phyloP scores from a whole-genome alignment of 2,329 filamentous ascomycete genomes.

The Colletotrichum sublineola region DNA sequence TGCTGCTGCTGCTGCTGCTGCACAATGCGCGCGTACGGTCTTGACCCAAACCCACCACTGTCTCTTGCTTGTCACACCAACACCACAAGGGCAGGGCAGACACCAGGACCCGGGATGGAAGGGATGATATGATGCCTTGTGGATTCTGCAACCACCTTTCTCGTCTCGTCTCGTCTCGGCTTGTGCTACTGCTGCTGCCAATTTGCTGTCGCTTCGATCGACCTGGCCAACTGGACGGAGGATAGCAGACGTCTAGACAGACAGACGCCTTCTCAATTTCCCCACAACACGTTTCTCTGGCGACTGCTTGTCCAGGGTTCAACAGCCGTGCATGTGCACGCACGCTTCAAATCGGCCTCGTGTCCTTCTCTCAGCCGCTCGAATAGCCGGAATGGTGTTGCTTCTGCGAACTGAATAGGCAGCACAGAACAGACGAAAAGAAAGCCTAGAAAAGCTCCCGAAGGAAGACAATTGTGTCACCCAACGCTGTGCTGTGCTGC shows the following conservation, averaged over 20 bases:
- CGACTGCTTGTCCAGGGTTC: slow-evolving; percentile 1
- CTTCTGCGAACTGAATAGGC: slow-evolving; percentile 1
- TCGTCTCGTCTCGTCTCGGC: slow-evolving; percentile 18
- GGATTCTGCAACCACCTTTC: slow-evolving; percentile 19
- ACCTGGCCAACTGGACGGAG: neutral
- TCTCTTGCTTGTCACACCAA: slow-evolving; percentile 21
- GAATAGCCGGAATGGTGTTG: slow-evolving; percentile 1
- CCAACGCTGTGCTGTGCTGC: neutral
- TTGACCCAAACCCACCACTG: slow-evolving; percentile 14
- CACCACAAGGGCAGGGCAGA: neutral
- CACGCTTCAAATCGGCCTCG: neutral
- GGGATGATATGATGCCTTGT: slow-evolving; percentile 20
- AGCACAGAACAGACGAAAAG: slow-evolving; percentile 1
- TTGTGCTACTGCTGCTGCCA: neutral
- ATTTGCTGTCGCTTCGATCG: neutral
- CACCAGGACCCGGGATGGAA: neutral
- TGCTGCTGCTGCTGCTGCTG: neutral
- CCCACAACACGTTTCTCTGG: neutral
- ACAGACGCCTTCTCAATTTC: neutral
- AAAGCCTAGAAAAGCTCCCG: slow-evolving; percentile 11
- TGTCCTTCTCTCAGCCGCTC: neutral
- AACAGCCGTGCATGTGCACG: neutral
- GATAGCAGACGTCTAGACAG: neutral
- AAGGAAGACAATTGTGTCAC: slow-evolving; percentile 26
- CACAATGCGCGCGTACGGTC: neutral